Evolutionary conservation across 139 green algal species (phyloP).

Genomic region (Coelastrella sp.): DNA sequence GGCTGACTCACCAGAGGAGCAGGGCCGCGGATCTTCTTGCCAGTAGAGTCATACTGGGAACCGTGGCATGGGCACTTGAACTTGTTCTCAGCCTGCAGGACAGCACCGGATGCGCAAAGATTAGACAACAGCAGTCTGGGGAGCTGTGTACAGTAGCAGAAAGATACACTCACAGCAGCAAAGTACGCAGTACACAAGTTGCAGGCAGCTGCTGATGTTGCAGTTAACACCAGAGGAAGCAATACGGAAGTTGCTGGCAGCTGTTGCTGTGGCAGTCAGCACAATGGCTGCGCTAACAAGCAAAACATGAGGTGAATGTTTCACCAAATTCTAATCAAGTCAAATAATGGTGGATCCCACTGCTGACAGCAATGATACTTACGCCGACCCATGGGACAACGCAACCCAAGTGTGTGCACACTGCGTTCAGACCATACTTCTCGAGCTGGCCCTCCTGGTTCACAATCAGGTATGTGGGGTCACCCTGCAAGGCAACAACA

Average conservation of each 20-base stretch:
- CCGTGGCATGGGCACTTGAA: constrained; percentile 99
- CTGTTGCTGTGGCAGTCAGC: too few species aligned
- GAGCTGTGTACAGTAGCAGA: neutral
- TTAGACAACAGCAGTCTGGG: neutral
- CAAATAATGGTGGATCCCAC: too few species aligned
- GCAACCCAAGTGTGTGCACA: constrained; percentile 99
- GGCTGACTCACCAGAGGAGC: constrained; percentile 83
- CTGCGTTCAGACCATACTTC: constrained; percentile 97
- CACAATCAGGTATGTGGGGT: constrained; percentile 99
- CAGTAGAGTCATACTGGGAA: constrained; percentile 97
- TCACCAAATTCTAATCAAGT: too few species aligned
- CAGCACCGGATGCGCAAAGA: neutral
- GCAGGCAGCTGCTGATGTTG: too few species aligned
- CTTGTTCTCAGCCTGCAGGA: constrained; percentile 96
- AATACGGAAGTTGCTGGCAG: too few species aligned
- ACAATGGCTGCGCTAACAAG: too few species aligned
- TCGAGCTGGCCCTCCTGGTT: constrained; percentile 85
- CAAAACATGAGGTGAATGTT: too few species aligned
- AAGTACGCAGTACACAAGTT: too few species aligned
- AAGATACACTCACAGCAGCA: too few species aligned
- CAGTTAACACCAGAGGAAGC: too few species aligned
- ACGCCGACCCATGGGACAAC: constrained; percentile 98
- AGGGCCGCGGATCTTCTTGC: constrained; percentile 95
- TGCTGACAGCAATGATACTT: constrained; percentile 45
- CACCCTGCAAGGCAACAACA: constrained; percentile 74